Evolutionary conservation across 257 asterid species (phyloP).

Genomic region (Solanum tarapatanum): DNA sequence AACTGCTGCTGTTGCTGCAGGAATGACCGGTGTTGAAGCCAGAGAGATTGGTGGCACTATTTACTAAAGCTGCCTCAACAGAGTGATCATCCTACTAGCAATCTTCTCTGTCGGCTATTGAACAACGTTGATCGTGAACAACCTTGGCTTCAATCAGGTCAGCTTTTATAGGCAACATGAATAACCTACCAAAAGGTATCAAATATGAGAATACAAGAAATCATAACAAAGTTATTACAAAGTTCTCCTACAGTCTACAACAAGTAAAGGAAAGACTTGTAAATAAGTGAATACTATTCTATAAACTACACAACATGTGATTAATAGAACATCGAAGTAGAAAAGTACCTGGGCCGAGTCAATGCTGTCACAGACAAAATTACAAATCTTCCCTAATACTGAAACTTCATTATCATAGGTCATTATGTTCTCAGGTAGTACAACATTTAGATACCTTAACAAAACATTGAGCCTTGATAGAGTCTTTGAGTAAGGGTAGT

Average conservation of each 20-base stretch:
- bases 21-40: too few relatives aligned
- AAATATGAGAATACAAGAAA: not conserved
- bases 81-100: slow-evolving; percentile 56
- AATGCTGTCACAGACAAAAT: slow-evolving; percentile 76
- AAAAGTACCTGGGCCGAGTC: slow-evolving; percentile 68
- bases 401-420: slow-evolving; percentile 96
- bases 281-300: not conserved
- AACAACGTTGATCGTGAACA: slow-evolving; percentile 56
- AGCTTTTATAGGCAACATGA: slow-evolving; percentile 78
- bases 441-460: slow-evolving; percentile 39
- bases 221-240: not conserved
- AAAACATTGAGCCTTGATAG: slow-evolving; percentile 44
- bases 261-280: not conserved
- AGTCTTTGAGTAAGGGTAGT: slow-evolving; percentile 10
- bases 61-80: slow-evolving; percentile 76
- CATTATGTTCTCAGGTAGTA: slow-evolving; percentile 63
- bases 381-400: slow-evolving; percentile 85
- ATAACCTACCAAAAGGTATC: slow-evolving; percentile 37
- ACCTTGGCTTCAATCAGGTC: slow-evolving; percentile 81
- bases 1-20: too few relatives aligned
- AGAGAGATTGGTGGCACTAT: not conserved
- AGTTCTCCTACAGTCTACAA: not conserved
- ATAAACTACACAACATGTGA: not conserved
- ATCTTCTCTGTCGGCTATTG: slow-evolving; percentile 82
- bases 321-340: too few relatives aligned